Conservation (phyloP, 805 yeast species). For the Tetrapisispora arboricola region DNA sequence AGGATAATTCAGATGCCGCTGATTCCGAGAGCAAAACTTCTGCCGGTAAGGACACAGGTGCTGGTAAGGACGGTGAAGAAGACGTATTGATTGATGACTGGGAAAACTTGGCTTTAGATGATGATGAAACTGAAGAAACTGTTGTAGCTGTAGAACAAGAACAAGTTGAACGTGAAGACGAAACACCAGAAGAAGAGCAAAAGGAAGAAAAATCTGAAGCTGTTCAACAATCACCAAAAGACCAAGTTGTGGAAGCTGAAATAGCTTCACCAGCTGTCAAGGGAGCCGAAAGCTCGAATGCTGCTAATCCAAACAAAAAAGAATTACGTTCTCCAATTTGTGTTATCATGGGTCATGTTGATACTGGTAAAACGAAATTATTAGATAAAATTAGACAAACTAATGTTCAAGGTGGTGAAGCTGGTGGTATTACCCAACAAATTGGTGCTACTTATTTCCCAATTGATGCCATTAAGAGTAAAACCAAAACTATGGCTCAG, state of each 20-base stretch:
- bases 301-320: constrained; percentile 28
- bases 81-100: constrained; percentile 72
- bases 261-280: constrained; percentile 14
- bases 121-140: constrained; percentile 35
- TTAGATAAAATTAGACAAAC: constrained; percentile 97
- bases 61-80: constrained; percentile 32
- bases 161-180: constrained; percentile 16
- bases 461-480: constrained; percentile 80
- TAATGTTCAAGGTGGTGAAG: constrained; percentile 99
- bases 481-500: constrained; percentile 83
- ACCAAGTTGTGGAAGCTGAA: constrained; percentile 20
- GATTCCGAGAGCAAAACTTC: constrained; percentile 9
- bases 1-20: constrained; percentile 20
- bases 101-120: constrained; percentile 62
- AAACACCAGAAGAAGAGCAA: constrained; percentile 26
- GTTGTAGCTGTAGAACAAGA: constrained; percentile 15
- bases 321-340: constrained; percentile 97
- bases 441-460: constrained; percentile 99
- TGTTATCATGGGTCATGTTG: constrained; percentile 98
- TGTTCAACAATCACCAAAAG: constrained; percentile 22
- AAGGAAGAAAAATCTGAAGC: constrained; percentile 22
- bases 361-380: constrained; percentile 97
- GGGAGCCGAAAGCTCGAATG: constrained; percentile 7
- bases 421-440: constrained; percentile 99
- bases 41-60: constrained; percentile 18